phyloP scores from a whole-genome alignment of 768 basidiomycete genomes.

The Xanthoconium purpureum region DNA sequence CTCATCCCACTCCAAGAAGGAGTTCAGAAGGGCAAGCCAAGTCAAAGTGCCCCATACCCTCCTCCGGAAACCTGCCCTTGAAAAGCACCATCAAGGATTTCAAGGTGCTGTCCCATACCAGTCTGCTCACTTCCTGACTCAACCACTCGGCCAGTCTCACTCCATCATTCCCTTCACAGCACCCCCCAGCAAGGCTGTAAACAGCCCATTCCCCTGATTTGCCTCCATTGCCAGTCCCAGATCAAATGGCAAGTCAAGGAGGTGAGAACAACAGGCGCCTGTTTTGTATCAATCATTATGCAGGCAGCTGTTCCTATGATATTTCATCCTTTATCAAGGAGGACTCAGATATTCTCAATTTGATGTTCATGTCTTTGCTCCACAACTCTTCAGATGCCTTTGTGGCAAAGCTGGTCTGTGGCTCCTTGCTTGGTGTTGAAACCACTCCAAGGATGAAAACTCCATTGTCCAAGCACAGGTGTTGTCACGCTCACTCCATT shows the following conservation, averaged over 20 bases:
- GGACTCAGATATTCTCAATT: constrained; percentile 74
- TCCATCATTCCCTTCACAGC: constrained; percentile 62
- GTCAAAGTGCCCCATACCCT: constrained; percentile 73
- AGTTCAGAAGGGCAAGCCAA: constrained; percentile 67
- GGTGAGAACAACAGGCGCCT: constrained; percentile 47
- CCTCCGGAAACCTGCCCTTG: constrained; percentile 50
- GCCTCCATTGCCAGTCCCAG: constrained; percentile 34
- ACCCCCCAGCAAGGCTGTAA: constrained; percentile 56
- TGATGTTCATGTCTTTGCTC: constrained; percentile 76
- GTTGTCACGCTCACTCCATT: too few relatives aligned
- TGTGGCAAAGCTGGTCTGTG: constrained; percentile 77
- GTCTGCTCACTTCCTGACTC: background rate
- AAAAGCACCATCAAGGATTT: constrained; percentile 80
- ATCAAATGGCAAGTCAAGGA: constrained; percentile 34
- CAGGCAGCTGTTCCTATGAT: constrained; percentile 74
- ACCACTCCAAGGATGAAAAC: too few relatives aligned
- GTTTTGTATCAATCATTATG: constrained; percentile 88
- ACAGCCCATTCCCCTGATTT: constrained; percentile 60
- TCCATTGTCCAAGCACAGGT: too few relatives aligned
- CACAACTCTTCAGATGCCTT: constrained; percentile 70
- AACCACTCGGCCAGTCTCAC: constrained; percentile 34
- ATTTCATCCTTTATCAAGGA: constrained; percentile 64
- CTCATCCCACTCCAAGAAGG: constrained; percentile 77
- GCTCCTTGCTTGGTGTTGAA: constrained; percentile 81
- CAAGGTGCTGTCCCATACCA: constrained; percentile 42